Evolutionary conservation across 164 flowering plant species (phyloP).

Genomic region (Vitis rotundifolia): DNA sequence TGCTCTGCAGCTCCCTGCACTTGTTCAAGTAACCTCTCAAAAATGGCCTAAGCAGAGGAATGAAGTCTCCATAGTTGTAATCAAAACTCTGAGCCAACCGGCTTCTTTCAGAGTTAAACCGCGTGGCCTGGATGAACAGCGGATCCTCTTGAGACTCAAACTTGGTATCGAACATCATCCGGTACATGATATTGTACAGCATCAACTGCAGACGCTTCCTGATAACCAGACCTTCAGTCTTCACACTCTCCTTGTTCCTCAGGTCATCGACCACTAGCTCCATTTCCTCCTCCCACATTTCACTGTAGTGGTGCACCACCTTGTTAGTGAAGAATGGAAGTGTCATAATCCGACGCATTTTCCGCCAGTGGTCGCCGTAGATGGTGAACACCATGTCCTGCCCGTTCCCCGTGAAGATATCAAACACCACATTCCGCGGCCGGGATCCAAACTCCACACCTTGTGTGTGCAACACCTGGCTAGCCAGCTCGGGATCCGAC

Average conservation of each 20-base stretch:
- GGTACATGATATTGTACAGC: slow-evolving; percentile 68
- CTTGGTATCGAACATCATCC: slow-evolving; percentile 73
- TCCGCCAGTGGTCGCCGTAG: slow-evolving; percentile 80
- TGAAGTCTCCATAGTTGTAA: slow-evolving; percentile 76
- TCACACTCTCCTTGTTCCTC: slow-evolving; percentile 15
- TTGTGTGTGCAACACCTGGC: slow-evolving; percentile 58
- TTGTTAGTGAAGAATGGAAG: slow-evolving; percentile 76
- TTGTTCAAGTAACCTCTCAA: slow-evolving; percentile 59
- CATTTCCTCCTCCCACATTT: slow-evolving; percentile 65
- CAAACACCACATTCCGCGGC: slow-evolving; percentile 64
- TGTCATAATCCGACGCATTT: slow-evolving; percentile 74
- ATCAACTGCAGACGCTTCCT: slow-evolving; percentile 64
- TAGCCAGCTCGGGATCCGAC: slow-evolving; percentile 58
- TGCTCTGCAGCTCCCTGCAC: slow-evolving; percentile 56
- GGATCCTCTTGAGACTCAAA: slow-evolving; percentile 63
- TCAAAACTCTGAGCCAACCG: slow-evolving; percentile 76
- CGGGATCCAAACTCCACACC: slow-evolving; percentile 82
- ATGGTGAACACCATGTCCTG: slow-evolving; percentile 85
- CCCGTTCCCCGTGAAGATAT: slow-evolving; percentile 75
- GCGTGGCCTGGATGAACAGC: slow-evolving; percentile 42
- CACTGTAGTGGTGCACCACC: slow-evolving; percentile 55
- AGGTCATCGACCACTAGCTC: slow-evolving; percentile 48
- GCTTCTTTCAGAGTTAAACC: slow-evolving; percentile 65
- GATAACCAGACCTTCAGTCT: slow-evolving; percentile 43
- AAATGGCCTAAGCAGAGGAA: slow-evolving; percentile 70